These are phyloP conservation scores for Nakazawaea anatomiae DNA, from an alignment of 805 yeast species.

Conservation along the genomic window DNA sequence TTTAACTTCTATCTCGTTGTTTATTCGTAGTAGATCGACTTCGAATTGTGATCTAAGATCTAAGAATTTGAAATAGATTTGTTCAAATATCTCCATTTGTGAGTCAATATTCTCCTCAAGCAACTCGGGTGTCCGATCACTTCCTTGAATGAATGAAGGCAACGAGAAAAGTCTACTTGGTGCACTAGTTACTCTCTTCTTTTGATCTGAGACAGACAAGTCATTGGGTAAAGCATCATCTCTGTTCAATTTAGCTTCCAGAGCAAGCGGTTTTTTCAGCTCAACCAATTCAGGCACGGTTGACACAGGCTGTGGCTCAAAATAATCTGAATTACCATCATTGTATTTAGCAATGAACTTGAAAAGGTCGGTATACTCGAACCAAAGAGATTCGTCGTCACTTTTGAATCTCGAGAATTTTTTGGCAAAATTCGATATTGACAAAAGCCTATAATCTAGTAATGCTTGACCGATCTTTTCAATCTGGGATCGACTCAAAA, in stretches of 20 bases:
- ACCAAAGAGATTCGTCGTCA: constrained; percentile 4
- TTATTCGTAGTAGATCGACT: background rate
- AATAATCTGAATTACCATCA: background rate
- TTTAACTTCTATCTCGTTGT: constrained; percentile 3
- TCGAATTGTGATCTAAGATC: background rate
- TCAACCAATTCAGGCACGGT: background rate
- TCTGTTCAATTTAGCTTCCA: no score
- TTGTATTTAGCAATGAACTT: background rate
- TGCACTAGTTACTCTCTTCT: background rate
- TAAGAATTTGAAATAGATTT: background rate
- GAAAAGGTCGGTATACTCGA: constrained; percentile 5
- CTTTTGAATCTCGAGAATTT: constrained; percentile 4
- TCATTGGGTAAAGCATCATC: no score
- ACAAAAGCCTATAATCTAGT: background rate
- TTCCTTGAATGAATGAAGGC: background rate
- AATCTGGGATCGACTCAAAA: constrained; percentile 4
- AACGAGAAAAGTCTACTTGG: background rate
- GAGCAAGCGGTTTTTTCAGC: background rate
- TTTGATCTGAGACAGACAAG: no score
- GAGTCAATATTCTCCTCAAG: background rate
- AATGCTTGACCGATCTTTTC: constrained; percentile 8
- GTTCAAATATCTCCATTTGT: background rate
- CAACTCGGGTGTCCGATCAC: background rate
- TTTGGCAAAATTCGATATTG: constrained; percentile 2
- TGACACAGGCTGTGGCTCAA: no score